A percentile compares a stretch with the other conserved stretches of the same genome.
Evolutionary conservation across 2,329 filamentous ascomycete genomes (phyloP).

Genomic region (Lachnellula willkommii): DNA sequence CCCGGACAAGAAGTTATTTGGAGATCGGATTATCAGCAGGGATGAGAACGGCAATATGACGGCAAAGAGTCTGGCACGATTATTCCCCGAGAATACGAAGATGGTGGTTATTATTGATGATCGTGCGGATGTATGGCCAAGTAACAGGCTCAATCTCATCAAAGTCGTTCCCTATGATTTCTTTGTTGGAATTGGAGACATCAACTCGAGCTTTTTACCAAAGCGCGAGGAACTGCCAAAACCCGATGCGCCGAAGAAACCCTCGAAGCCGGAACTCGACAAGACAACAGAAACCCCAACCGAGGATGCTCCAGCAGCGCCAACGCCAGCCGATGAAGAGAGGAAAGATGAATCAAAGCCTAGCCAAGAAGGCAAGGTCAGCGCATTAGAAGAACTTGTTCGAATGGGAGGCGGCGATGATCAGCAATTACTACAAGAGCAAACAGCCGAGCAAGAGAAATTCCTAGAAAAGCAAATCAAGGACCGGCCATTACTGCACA

Average conservation of each 20-base stretch:
- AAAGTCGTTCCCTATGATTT: slow-evolving; percentile 96
- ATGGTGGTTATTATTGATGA: slow-evolving; percentile 99
- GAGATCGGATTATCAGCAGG: slow-evolving; percentile 89
- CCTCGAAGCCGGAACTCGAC: slow-evolving; percentile 7
- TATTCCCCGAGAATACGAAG: slow-evolving; percentile 95
- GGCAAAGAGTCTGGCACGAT: slow-evolving; percentile 79
- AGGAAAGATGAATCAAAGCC: slow-evolving; percentile 4
- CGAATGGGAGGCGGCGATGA: slow-evolving; percentile 69
- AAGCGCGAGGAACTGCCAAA: slow-evolving; percentile 56
- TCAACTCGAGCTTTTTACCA: slow-evolving; percentile 94
- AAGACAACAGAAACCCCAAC: slow-evolving; percentile 3
- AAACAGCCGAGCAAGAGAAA: slow-evolving; percentile 81
- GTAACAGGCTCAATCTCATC: slow-evolving; percentile 86
- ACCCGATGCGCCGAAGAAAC: slow-evolving; percentile 18
- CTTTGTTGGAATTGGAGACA: slow-evolving; percentile 96
- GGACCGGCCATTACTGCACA: slow-evolving; percentile 81
- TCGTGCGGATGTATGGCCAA: slow-evolving; percentile 88
- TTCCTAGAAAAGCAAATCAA: slow-evolving; percentile 82
- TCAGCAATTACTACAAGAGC: slow-evolving; percentile 61
- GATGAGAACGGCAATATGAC: slow-evolving; percentile 94
- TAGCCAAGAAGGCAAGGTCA: slow-evolving; percentile 17
- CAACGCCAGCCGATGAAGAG: not conserved
- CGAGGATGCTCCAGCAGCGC: not conserved
- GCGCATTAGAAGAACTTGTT: slow-evolving; percentile 67
- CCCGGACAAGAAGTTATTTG: slow-evolving; percentile 82